These are phyloP conservation scores for Allium sativum DNA, from an alignment of 106 monocot genomes.

Conservation along the genomic window DNA sequence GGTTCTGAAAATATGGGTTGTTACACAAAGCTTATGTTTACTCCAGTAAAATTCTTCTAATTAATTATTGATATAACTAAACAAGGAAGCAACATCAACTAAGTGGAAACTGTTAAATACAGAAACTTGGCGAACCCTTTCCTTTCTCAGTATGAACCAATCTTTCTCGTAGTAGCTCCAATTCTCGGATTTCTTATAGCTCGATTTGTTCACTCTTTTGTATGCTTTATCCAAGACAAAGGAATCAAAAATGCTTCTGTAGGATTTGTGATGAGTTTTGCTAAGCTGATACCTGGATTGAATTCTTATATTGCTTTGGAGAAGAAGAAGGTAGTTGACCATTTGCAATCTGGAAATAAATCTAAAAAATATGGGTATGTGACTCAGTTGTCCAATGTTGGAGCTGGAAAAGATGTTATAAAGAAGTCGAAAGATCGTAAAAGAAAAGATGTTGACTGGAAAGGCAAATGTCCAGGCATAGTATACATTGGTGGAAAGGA, in stretches of 20 bases:
- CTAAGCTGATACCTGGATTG: constrained; percentile 77
- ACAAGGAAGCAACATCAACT: no score
- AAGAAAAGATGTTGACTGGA: constrained; percentile 66
- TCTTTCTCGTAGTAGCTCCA: constrained; percentile 52
- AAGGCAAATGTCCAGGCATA: constrained; percentile 94
- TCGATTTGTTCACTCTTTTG: constrained; percentile 29
- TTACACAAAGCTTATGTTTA: no score
- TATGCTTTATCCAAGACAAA: constrained; percentile 31
- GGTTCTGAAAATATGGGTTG: no score
- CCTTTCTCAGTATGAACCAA: constrained; percentile 73
- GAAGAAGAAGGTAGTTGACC: constrained; percentile 88
- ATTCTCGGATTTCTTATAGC: constrained; percentile 53
- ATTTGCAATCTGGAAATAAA: constrained; percentile 55
- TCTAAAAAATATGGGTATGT: constrained; percentile 51
- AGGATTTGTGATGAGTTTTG: constrained; percentile 28
- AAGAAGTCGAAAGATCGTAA: constrained; percentile 53
- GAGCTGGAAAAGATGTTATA: constrained; percentile 50
- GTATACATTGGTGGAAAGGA: constrained; percentile 86
- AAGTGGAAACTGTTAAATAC: no score
- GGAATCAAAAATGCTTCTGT: constrained; percentile 45
- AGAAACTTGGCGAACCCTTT: constrained; percentile 40
- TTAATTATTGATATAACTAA: no score
- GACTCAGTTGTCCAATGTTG: constrained; percentile 63
- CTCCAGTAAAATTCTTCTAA: no score
- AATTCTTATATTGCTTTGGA: constrained; percentile 53